Evolutionary conservation across 805 yeast genomes (phyloP).

Genomic region (Wickerhamomyces rabaulensis): DNA sequence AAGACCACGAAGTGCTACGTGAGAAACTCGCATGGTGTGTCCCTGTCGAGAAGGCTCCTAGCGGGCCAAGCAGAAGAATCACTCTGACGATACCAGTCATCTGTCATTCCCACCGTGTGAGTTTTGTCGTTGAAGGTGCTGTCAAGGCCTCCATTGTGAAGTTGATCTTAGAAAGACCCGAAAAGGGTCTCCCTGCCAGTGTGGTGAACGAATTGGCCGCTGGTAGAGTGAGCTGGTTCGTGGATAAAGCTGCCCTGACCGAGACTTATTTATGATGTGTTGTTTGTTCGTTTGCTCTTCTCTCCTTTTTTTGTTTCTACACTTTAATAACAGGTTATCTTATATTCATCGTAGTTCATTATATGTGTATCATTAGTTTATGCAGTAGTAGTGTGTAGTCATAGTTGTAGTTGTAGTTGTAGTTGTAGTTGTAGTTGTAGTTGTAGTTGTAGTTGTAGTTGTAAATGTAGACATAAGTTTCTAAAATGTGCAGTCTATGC

Average conservation of each 20-base stretch:
- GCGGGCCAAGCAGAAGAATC: constrained; percentile 80
- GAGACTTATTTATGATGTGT: constrained; percentile 38
- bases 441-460: too few relatives aligned
- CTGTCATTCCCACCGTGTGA: constrained; percentile 86
- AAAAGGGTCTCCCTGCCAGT: constrained; percentile 90
- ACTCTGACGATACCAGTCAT: constrained; percentile 92
- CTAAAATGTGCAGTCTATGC: neutral
- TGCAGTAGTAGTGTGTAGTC: too few relatives aligned
- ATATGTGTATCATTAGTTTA: too few relatives aligned
- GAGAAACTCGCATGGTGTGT: constrained; percentile 94
- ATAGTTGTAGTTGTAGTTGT: too few relatives aligned
- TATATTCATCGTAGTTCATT: too few relatives aligned
- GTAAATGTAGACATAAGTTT: too few relatives aligned
- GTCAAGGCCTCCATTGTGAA: constrained; percentile 90
- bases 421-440: too few relatives aligned
- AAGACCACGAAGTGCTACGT: constrained; percentile 73
- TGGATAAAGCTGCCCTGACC: constrained; percentile 84
- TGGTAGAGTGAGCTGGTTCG: constrained; percentile 95
- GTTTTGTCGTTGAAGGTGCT: constrained; percentile 94
- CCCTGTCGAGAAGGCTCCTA: constrained; percentile 88
- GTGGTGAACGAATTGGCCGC: constrained; percentile 96
- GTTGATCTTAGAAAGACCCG: constrained; percentile 94
- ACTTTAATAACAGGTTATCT: neutral
- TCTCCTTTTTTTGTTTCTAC: neutral
- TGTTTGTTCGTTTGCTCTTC: neutral